Evolutionary conservation across 2,329 filamentous ascomycete genomes (phyloP).

Genomic region (Torrubiella hemipterigena): DNA sequence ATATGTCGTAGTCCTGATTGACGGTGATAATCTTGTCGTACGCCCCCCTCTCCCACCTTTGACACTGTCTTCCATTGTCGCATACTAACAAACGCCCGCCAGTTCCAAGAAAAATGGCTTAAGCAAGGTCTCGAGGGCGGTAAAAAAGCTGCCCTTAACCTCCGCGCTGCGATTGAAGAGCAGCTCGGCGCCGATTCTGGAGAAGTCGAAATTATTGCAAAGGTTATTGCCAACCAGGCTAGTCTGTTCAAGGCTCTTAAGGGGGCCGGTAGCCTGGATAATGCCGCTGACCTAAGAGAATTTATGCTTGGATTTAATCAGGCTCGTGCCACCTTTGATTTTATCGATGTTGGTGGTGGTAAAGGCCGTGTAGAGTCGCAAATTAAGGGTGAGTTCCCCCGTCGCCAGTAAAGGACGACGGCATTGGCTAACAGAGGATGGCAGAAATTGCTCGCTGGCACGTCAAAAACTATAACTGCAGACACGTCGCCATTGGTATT

Average conservation of each 20-base stretch:
- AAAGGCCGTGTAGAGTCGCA: slow-evolving; percentile 49
- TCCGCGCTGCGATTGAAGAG: slow-evolving; percentile 34
- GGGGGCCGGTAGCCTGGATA: slow-evolving; percentile 32
- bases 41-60: slow-evolving; percentile 4
- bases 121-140: slow-evolving; percentile 43
- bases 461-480: slow-evolving; percentile 48
- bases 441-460: slow-evolving; percentile 43
- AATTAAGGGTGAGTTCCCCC: slow-evolving; percentile 38
- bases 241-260: slow-evolving; percentile 38
- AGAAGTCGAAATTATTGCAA: slow-evolving; percentile 42
- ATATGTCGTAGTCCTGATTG: slow-evolving; percentile 49
- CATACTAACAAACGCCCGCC: slow-evolving; percentile 7
- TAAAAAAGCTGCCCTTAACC: slow-evolving; percentile 35
- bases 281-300: slow-evolving; percentile 34
- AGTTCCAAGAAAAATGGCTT: slow-evolving; percentile 48
- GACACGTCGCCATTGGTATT: slow-evolving; percentile 47
- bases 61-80: slow-evolving; percentile 2
- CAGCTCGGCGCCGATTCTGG: slow-evolving; percentile 30
- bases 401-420: background rate
- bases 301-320: slow-evolving; percentile 51
- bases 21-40: slow-evolving; percentile 52
- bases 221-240: slow-evolving; percentile 41
- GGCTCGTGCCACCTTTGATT: slow-evolving; percentile 47
- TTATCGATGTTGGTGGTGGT: slow-evolving; percentile 47
- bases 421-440: background rate